Evolutionary conservation across 768 basidiomycete species (phyloP).

Genomic region (Boletellus ananas): DNA sequence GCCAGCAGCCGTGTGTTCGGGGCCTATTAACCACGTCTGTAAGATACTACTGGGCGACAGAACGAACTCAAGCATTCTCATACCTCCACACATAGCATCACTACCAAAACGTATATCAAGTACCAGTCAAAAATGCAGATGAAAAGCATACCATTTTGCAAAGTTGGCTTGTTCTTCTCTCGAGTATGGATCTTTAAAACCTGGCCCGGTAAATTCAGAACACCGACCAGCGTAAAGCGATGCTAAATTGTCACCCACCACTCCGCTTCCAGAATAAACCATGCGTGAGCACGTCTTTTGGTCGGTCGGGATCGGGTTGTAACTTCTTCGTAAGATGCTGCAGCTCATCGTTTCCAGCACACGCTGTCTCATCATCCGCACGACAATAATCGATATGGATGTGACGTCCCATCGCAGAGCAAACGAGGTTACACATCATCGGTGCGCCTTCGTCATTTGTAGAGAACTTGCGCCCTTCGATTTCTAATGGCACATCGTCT

Average conservation of each 20-base stretch:
- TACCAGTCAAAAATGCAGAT: background rate
- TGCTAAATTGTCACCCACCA: constrained; percentile 32
- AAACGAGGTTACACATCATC: constrained; percentile 59
- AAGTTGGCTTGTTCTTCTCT: constrained; percentile 54
- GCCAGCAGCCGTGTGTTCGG: constrained; percentile 44
- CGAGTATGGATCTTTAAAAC: constrained; percentile 63
- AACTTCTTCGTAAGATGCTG: constrained; percentile 45
- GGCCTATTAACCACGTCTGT: constrained; percentile 34
- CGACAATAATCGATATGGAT: constrained; percentile 57
- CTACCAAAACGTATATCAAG: constrained; percentile 22
- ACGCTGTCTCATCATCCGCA: constrained; percentile 33
- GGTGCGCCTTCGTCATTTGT: constrained; percentile 55
- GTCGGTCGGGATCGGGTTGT: constrained; percentile 41
- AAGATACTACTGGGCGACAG: background rate
- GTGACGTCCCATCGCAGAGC: constrained; percentile 53
- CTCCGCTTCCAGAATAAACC: constrained; percentile 54
- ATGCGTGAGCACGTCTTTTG: constrained; percentile 56
- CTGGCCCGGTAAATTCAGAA: constrained; percentile 22
- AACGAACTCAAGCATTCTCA: background rate
- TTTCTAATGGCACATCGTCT: constrained; percentile 46
- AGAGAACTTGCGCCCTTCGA: constrained; percentile 54
- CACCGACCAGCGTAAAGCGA: background rate
- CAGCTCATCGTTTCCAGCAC: constrained; percentile 38
- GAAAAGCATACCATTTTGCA: constrained; percentile 44
- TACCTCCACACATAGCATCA: constrained; percentile 52